Percentiles rank a stretch among this genome's conserved stretches.
Conservation (phyloP, 2,329 filamentous ascomycete species). For the Stagonosporopsis tanaceti region DNA sequence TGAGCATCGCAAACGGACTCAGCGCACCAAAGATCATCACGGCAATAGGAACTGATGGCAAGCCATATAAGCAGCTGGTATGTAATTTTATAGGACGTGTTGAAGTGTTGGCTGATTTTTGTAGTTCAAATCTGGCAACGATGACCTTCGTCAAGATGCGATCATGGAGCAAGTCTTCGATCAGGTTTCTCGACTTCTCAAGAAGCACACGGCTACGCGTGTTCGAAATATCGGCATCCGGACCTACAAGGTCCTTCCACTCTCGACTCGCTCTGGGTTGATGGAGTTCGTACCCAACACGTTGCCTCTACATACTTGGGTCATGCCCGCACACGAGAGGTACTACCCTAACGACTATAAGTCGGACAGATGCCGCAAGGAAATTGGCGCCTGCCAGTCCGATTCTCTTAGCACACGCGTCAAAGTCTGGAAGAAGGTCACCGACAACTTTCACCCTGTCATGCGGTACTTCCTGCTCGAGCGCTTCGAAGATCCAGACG, state of each 20-base stretch:
- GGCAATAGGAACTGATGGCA: conserved; percentile 78
- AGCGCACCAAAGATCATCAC: conserved; percentile 95
- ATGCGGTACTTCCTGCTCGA: conserved; percentile 99
- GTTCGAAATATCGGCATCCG: conserved; percentile 89
- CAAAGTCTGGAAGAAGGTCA: conserved; percentile 77
- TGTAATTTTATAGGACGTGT: conserved; percentile 25
- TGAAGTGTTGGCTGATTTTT: conserved; percentile 9
- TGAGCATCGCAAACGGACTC: conserved; percentile 87
- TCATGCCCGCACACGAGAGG: conserved; percentile 86
- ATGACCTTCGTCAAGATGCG: conserved; percentile 94
- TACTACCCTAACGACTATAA: conserved; percentile 89
- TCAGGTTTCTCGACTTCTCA: conserved; percentile 88
- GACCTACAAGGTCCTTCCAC: conserved; percentile 94
- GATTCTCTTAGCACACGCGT: conserved; percentile 75
- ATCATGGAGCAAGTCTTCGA: conserved; percentile 99
- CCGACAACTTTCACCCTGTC: conserved; percentile 85
- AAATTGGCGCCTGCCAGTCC: conserved; percentile 76
- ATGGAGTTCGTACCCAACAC: conserved; percentile 98
- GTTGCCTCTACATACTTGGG: conserved; percentile 87
- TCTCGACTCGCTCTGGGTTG: conserved; percentile 84
- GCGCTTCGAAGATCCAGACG: conserved; percentile 89
- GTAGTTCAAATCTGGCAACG: conserved; percentile 91
- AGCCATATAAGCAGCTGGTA: conserved; percentile 83
- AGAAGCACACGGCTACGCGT: conserved; percentile 83
- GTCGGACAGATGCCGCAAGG: conserved; percentile 76